Base-by-base conservation (phyloP, 2,329 filamentous ascomycete genomes). In the Aspergillus novoparasiticus region DNA sequence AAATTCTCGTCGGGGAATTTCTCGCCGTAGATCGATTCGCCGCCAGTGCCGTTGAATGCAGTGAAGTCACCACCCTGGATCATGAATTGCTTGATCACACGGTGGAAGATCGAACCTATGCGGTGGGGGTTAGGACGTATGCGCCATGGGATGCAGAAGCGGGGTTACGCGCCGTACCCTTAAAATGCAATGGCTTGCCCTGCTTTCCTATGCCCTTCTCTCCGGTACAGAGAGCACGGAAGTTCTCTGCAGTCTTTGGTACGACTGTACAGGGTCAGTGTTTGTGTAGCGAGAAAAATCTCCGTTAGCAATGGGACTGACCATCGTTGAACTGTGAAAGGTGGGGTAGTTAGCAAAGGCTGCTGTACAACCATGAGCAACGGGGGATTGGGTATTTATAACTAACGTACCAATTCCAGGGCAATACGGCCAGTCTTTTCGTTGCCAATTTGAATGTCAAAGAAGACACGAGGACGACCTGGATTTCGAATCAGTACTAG, bases 1-100 rank as follows among this genome's bases (percentile, higher is more conserved):
- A 99, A 98, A 79, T 96, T 96, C 86, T 99, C 94, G 73, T 99
- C 94, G 72, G 92, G 91, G 73, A 99, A 99, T 83, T 97, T 98
- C 78, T 91, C 91, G 75, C 94, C 94, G 76, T 98, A 99, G 79
- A 99, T 98, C 68, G 91, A 95, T 83, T 98, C 95, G 74, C 94
- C 94, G 68, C 94, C 94, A 30, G 94, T 98, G 69, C 94, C 95
- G 77, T 98, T 94, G 77, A 93, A 93, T 60, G 88, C 89, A 56
- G 94, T 99, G 79, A 99, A 99, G 80, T 98, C 95, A 80, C 95
- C 94, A 75, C 95, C 94, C 83, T 97, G 91, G 75, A 97, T 95
- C 94, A 99, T 98, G 82, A 99, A 99, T 73, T 92, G 87, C 85
- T 97, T 97, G 83, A 99, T 99, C 68, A 99, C 91, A 58, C 94